A percentile compares a stretch with the other conserved stretches of the same genome.
Conservation (phyloP, 257 asterid genomes). For the Lycium ferocissimum region DNA sequence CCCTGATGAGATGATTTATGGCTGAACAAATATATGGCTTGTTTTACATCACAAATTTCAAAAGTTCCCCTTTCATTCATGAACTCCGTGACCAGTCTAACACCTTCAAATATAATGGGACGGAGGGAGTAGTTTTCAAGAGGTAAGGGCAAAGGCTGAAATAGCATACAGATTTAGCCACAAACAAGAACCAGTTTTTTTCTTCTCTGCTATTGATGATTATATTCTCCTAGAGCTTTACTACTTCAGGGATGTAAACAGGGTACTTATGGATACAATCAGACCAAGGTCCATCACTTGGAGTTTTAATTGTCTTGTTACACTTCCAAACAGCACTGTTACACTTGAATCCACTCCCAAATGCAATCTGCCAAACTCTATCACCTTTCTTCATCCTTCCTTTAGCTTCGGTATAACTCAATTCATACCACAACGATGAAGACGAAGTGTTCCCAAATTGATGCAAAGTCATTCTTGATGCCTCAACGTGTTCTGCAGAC, state of each 20-base stretch:
- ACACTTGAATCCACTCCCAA: constrained; percentile 53
- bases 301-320: constrained; percentile 32
- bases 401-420: constrained; percentile 44
- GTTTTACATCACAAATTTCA: neutral
- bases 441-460: constrained; percentile 47
- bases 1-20: too few species aligned
- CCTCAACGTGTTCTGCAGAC: constrained; percentile 42
- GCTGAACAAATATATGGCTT: too few species aligned
- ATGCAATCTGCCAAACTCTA: constrained; percentile 42
- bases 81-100: too few species aligned
- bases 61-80: too few species aligned
- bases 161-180: neutral
- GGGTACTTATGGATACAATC: constrained; percentile 33
- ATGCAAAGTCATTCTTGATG: constrained; percentile 46
- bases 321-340: constrained; percentile 52
- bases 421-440: constrained; percentile 44
- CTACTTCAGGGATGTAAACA: constrained; percentile 21
- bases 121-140: neutral
- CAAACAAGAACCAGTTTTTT: neutral
- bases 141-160: neutral
- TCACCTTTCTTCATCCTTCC: constrained; percentile 47
- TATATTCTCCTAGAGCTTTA: neutral
- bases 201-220: constrained; percentile 2
- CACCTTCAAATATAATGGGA: too few species aligned
- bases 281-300: constrained; percentile 26